A percentile compares a stretch with the other conserved stretches of the same genome.
Evolutionary conservation across 1,139 yeast genomes (phyloP).

Genomic region (Suhomyces bokatorum): DNA sequence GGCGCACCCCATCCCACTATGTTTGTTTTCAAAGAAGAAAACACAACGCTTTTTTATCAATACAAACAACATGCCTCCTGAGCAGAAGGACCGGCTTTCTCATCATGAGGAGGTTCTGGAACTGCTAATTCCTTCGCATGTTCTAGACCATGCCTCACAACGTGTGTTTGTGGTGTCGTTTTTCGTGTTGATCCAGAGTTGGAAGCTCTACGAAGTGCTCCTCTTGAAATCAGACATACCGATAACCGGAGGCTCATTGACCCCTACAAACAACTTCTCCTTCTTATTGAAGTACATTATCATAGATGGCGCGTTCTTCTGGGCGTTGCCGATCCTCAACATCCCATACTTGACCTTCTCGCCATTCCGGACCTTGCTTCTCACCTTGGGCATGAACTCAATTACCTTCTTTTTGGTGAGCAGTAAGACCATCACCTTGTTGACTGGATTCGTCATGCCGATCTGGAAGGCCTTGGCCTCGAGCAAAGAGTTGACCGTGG

Average conservation of each 20-base stretch:
- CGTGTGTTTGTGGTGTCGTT: conserved; percentile 62
- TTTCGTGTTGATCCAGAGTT: conserved; percentile 75
- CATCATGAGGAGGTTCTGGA: conserved; percentile 11
- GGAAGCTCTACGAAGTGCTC: conserved; percentile 74
- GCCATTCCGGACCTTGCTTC: conserved; percentile 52
- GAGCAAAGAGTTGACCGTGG: conserved; percentile 64
- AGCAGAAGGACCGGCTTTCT: conserved; percentile 7
- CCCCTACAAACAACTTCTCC: conserved; percentile 47
- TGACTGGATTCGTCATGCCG: conserved; percentile 37
- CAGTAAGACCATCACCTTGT: conserved; percentile 37
- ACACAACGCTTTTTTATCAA: neutral
- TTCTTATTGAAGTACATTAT: conserved; percentile 71
- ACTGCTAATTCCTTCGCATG: conserved; percentile 48
- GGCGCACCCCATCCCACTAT: conserved; percentile 1
- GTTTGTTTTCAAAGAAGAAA: conserved; percentile 8
- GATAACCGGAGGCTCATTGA: conserved; percentile 16
- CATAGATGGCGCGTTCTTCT: conserved; percentile 69
- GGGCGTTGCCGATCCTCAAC: conserved; percentile 69
- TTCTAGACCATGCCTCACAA: conserved; percentile 82
- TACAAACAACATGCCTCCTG: conserved; percentile 4
- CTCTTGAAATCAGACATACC: conserved; percentile 40
- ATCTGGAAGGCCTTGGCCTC: conserved; percentile 49
- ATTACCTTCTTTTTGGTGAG: conserved; percentile 46
- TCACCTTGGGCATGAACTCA: conserved; percentile 36
- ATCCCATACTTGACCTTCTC: conserved; percentile 70